Percentiles rank a stretch among this genome's conserved stretches.
Evolutionary conservation across 148 eudicot genomes (phyloP).

Genomic region (Tetragonia tetragonoides): DNA sequence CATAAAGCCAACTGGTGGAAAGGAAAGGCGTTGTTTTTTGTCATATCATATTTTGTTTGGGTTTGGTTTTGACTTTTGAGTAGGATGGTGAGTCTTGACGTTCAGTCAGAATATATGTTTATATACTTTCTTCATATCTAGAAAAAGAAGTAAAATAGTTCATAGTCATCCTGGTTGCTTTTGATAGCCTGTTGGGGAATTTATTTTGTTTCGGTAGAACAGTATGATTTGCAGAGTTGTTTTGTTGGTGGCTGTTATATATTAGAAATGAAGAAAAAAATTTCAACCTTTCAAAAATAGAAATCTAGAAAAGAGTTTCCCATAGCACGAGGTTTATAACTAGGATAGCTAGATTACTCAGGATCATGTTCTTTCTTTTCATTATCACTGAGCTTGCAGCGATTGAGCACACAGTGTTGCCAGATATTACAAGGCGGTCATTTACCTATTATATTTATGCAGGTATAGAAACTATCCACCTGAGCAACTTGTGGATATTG

Average conservation of each 20-base stretch:
- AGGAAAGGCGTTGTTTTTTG: not conserved
- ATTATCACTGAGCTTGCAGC: not conserved
- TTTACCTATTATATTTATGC: conserved; percentile 16
- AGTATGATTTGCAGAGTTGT: too few relatives aligned
- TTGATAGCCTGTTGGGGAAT: not conserved
- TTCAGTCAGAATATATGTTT: not conserved
- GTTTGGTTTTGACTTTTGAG: not conserved
- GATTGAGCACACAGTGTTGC: not conserved
- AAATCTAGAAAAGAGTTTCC: not conserved
- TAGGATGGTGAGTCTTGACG: not conserved
- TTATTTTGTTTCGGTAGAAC: too few relatives aligned
- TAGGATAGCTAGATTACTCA: not conserved
- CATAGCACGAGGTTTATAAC: not conserved
- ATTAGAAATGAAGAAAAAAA: too few relatives aligned
- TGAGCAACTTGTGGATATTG: conserved; percentile 97
- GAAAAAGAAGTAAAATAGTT: not conserved
- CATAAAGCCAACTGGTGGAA: not conserved
- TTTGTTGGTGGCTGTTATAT: too few relatives aligned
- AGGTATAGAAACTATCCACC: conserved; percentile 99
- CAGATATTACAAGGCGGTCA: conserved; percentile 10
- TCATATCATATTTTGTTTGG: not conserved
- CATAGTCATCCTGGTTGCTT: not conserved
- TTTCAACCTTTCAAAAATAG: too few relatives aligned
- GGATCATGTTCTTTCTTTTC: not conserved
- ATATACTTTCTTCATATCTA: too few relatives aligned